phyloP scores from a whole-genome alignment of 176 grass and related monocot genomes.

The Eleusine coracana region DNA sequence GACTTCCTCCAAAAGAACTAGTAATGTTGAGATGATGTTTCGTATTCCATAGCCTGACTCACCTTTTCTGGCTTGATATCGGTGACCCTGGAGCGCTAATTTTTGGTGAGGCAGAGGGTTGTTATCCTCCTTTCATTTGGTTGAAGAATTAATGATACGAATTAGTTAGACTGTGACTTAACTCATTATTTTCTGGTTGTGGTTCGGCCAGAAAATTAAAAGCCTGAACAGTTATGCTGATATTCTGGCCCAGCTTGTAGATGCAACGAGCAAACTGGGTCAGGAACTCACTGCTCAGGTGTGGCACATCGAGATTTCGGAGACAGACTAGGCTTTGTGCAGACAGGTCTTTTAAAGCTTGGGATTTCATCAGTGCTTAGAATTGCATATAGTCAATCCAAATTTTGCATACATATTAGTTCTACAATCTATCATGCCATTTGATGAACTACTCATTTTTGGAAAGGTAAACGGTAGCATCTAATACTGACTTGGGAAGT shows the following conservation, averaged over 20 bases:
- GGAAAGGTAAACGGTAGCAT: not conserved
- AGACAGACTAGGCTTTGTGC: conserved; percentile 16
- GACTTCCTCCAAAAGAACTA: not conserved
- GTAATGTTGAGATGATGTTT: not conserved
- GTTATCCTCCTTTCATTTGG: conserved; percentile 16
- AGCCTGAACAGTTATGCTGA: not conserved
- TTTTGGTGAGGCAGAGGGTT: not conserved
- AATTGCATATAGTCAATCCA: not conserved
- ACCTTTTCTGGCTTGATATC: not conserved
- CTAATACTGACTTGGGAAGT: not conserved
- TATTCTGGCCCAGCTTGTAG: conserved; percentile 30
- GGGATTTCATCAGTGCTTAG: not conserved
- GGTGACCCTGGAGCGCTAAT: not conserved
- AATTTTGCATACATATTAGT: not conserved
- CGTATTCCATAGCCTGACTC: not conserved
- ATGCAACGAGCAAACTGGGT: conserved; percentile 27
- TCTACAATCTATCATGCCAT: not conserved
- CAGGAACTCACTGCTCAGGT: not conserved
- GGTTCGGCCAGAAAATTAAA: conserved; percentile 19
- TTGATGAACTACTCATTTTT: not conserved
- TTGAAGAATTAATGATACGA: conserved; percentile 1
- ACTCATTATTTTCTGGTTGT: conserved; percentile 13
- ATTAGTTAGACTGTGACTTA: not conserved
- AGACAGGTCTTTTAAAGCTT: conserved; percentile 7
- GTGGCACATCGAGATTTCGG: not conserved